Evolutionary conservation across 345 rosid species (phyloP), one percentile per base, ranked within the genome.

Genomic region (Hypericum androsaemum): DNA sequence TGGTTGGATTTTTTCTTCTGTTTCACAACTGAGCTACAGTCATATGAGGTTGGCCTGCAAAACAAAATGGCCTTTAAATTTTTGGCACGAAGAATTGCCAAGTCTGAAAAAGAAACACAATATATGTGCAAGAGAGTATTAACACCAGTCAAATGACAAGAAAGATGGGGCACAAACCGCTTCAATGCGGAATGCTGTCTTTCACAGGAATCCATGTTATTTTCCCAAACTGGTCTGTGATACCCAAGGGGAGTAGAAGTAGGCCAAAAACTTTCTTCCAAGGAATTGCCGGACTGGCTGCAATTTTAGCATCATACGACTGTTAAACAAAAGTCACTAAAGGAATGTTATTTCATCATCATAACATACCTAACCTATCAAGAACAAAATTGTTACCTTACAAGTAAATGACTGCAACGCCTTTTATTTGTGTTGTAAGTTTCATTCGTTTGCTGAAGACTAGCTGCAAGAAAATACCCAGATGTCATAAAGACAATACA

Each of bases 1-100:
- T 89, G 79, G 59, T 81, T 89, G 48, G 75, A 40, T 48, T 73
- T 62, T 81, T 74, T 78, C 79, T 81, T 86, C 58, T 71, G 86
- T 57, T 72, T 67, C 58, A 46, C 28, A 55, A 54, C 39, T 10
- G 70, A 65, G 64, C 64, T 59, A 54, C 71, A 63, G 39, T 44
- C 53, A 42, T 57, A 56, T 36, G 79, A 70, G 50, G 63, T 62
- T 51, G 81, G 66, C 67, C 98, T 87, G 76, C 68, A 64, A 16
- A 47, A 57, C 4, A 16, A 14, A 14, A 46, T 8, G 22, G 15
- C 22, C 22, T 13, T 7, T 5, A 10, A 22, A 22, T 22, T 22
- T 22, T 22, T 22, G 32, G 32, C 32, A 22, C 32, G 4, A 22
- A 22, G 38, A 60, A 47, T 10, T 47, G 22, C 5, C 10, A 47